These are phyloP conservation scores for Teunomyces tritomae DNA, from an alignment of 805 yeast species.

Conservation along the genomic window DNA sequence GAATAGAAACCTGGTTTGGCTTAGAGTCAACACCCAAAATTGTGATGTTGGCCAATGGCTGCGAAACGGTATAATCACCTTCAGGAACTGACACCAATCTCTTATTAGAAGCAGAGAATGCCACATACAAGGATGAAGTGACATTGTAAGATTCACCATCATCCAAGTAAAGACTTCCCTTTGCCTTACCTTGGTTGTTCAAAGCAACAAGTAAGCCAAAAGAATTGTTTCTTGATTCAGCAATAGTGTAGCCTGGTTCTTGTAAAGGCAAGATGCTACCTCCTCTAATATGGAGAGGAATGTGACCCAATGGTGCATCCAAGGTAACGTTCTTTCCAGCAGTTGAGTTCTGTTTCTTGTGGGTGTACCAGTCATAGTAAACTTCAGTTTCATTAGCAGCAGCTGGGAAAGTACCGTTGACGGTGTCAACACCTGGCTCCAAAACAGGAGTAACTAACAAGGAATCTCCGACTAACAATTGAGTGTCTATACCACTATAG, in stretches of 20 bases:
- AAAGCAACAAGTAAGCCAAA: conserved; percentile 22
- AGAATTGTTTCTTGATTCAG: conserved; percentile 20
- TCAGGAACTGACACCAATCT: conserved; percentile 10
- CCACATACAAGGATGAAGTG: conserved; percentile 15
- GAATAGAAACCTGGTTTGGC: conserved; percentile 16
- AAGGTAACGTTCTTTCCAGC: conserved; percentile 20
- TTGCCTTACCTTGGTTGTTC: conserved; percentile 15
- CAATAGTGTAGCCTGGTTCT: conserved; percentile 22
- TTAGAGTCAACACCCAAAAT: conserved; percentile 17
- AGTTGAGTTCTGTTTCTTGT: conserved; percentile 12
- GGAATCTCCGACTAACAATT: conserved; percentile 25
- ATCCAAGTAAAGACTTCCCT: conserved; percentile 20
- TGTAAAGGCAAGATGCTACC: conserved; percentile 22
- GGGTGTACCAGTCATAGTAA: conserved; percentile 26
- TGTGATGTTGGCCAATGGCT: conserved; percentile 19
- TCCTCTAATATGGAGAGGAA: conserved; percentile 23
- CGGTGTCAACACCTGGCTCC: conserved; percentile 17
- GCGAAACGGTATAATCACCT: conserved; percentile 15
- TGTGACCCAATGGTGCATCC: conserved; percentile 24
- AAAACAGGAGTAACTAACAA: conserved; percentile 25
- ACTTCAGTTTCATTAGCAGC: conserved; percentile 16
- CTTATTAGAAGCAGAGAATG: conserved; percentile 13
- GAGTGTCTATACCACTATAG: conserved; percentile 18
- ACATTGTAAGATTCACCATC: conserved; percentile 21
- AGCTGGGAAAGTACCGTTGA: conserved; percentile 21